phyloP scores from a whole-genome alignment of 2,329 filamentous ascomycete genomes.

The Apiospora koreana region DNA sequence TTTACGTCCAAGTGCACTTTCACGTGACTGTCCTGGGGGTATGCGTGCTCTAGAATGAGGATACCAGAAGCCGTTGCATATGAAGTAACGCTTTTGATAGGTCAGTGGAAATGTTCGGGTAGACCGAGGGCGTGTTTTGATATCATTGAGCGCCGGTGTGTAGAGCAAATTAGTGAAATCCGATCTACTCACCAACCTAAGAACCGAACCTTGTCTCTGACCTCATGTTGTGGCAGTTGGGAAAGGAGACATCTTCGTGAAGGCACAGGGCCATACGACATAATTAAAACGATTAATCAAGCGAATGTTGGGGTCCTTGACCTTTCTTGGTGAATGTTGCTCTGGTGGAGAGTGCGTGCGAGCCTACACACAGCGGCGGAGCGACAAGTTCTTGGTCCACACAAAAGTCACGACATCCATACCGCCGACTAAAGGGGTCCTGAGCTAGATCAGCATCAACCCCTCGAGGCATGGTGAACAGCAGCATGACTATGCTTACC shows the following conservation, averaged over 20 bases:
- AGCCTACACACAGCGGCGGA: not conserved
- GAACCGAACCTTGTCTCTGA: slow-evolving; percentile 83
- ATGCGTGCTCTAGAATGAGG: slow-evolving; percentile 69
- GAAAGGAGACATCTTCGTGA: slow-evolving; percentile 67
- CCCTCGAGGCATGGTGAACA: not conserved
- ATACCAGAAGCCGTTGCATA: slow-evolving; percentile 57
- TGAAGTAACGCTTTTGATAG: slow-evolving; percentile 45
- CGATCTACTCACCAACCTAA: slow-evolving; percentile 74
- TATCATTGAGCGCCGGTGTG: not conserved
- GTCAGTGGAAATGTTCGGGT: not conserved
- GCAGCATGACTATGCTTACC: not conserved
- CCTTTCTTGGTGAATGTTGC: not conserved
- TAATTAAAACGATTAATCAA: slow-evolving; percentile 24
- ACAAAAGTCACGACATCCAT: not conserved
- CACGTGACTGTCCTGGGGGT: slow-evolving; percentile 48
- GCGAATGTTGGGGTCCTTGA: not conserved
- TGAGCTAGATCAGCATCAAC: not conserved
- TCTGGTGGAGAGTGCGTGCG: not conserved
- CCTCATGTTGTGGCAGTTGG: slow-evolving; percentile 50
- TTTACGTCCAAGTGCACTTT: slow-evolving; percentile 68
- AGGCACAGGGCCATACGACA: slow-evolving; percentile 63
- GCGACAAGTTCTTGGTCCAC: not conserved
- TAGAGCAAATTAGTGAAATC: slow-evolving; percentile 10
- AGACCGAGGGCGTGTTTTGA: not conserved
- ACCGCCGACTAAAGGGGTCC: not conserved